These are phyloP conservation scores for Euclidium syriacum DNA, from an alignment of 345 rosid species.

Conservation along the genomic window DNA sequence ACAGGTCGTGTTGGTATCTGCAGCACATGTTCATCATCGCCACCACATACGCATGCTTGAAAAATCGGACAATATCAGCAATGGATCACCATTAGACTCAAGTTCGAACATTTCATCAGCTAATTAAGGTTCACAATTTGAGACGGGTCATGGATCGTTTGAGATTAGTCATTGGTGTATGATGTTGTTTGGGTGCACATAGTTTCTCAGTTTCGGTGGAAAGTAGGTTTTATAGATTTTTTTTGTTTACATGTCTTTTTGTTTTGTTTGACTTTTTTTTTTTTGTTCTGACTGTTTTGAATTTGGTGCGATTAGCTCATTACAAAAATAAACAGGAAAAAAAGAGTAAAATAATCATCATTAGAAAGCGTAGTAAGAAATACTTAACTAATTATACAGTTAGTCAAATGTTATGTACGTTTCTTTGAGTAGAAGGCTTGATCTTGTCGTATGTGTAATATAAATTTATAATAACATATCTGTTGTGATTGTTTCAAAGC, in stretches of 20 bases:
- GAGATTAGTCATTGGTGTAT: neutral
- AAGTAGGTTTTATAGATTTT: neutral
- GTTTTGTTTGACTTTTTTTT: neutral
- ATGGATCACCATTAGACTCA: conserved; percentile 12
- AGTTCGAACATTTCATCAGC: conserved; percentile 8
- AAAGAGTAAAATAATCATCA: neutral
- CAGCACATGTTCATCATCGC: too few species aligned
- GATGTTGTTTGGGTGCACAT: conserved; percentile 8
- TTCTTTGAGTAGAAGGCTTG: conserved; percentile 1
- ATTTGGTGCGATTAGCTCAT: neutral
- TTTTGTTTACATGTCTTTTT: neutral
- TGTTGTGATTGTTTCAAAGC: conserved; percentile 3
- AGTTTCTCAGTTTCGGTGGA: conserved; percentile 8
- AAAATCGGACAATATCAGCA: too few species aligned
- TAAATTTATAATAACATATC: neutral
- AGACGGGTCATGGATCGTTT: conserved; percentile 2
- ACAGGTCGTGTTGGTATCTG: too few species aligned
- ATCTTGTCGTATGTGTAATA: conserved; percentile 4
- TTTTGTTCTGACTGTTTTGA: neutral
- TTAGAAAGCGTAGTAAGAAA: neutral
- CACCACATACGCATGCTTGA: too few species aligned
- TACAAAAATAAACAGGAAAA: neutral
- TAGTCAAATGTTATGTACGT: neutral
- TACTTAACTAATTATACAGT: neutral
- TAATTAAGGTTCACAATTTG: conserved; percentile 30